Conservation (phyloP, 306 rosid species). For the Oemleria cerasiformis region DNA sequence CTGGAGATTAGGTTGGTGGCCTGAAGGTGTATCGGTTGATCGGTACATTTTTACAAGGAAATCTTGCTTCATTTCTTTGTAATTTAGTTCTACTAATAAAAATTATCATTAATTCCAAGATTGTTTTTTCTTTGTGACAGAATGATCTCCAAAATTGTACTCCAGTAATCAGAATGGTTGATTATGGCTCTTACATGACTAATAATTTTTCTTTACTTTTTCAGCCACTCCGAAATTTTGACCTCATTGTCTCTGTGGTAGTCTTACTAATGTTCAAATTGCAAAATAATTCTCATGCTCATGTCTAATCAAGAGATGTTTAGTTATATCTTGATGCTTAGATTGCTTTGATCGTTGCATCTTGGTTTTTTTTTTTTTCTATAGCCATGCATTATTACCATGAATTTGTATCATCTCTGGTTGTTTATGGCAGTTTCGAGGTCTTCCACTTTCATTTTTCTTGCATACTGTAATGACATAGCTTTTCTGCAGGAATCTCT, state of each 20-base stretch:
- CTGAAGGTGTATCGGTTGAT: background rate
- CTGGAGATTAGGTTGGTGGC: no score
- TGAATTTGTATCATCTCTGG: constrained; percentile 11
- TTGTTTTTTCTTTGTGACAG: constrained; percentile 9
- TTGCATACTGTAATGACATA: constrained; percentile 21
- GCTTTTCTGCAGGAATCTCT: constrained; percentile 20
- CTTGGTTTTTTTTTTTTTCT: background rate
- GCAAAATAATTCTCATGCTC: background rate
- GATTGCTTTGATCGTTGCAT: background rate
- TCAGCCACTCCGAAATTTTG: background rate
- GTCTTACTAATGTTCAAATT: background rate
- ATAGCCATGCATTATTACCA: background rate
- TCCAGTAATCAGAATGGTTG: background rate
- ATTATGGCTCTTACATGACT: background rate
- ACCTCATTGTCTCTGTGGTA: background rate
- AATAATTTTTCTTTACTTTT: background rate
- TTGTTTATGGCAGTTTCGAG: constrained; percentile 14
- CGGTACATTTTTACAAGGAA: background rate
- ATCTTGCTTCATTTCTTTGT: background rate
- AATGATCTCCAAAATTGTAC: background rate
- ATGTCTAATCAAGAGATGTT: background rate
- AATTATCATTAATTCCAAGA: background rate
- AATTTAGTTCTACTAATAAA: background rate
- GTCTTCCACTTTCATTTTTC: constrained; percentile 17
- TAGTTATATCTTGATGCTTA: background rate